Base-by-base conservation (phyloP, 257 asterid species). In the Galeopsis tetrahit region DNA sequence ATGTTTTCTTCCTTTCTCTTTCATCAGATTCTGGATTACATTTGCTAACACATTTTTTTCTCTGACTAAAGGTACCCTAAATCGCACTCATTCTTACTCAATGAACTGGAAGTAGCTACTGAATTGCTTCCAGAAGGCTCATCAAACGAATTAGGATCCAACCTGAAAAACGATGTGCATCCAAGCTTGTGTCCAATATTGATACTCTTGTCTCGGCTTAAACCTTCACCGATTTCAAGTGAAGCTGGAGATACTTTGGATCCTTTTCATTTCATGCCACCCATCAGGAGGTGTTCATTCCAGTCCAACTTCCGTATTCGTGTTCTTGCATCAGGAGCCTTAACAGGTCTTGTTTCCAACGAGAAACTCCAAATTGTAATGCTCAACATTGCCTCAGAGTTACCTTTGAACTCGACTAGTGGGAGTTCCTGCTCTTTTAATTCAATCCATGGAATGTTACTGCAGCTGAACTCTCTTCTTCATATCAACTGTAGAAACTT, bases 121-220 rank as follows among this genome's bases (percentile, higher is more conserved):
- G 93, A 89, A 56, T 75, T 82, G 61, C 95, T 89, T 69, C 21
- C 69, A 55, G 81, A 77, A 76, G 96, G 85, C 48, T 79, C 94
- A 55, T 78, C 94, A 38, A 78, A 82, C 64, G 79, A 81, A 31
- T 63, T 77, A 76, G 82, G 80, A 71, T 76, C 93, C 66, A 85
- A 82, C 89, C 78, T 89, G 84, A 87, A 88, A 73, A 88, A 83
- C 67, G 87, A 28, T 36, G 90, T 89, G 49, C 99, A 91, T 77
- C 98, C 99, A 64, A 94, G 99, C 82, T 88, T 94, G 84, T 91
- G 96, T 65, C 98, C 99, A 0, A 74, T 94, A 83, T 84, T 94
- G 87, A 91, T 94, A 77, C 87, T 94, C 51, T 80, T 94, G 71
- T 85, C 99, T 33, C 86, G 98, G 53, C 96, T 94, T 58, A 94